Conservation (phyloP, 1,284 basidiomycete genomes). For the Sporisorium sorghi region DNA sequence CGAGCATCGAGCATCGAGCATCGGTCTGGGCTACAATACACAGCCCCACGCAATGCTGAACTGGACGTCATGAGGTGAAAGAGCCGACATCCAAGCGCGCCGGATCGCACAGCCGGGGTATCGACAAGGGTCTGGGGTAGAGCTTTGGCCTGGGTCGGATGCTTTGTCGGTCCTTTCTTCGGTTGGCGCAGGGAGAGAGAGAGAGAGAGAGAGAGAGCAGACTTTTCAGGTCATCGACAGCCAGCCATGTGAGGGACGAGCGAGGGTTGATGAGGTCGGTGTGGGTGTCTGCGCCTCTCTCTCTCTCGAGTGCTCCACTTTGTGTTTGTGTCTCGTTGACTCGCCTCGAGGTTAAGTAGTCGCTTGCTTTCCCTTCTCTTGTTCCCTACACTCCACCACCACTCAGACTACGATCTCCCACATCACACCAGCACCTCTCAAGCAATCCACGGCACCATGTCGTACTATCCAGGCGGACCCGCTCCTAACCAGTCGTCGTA, state of each 20-base stretch:
- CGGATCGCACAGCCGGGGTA: neutral
- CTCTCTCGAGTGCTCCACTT: neutral
- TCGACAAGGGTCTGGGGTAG: neutral
- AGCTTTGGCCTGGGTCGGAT: neutral
- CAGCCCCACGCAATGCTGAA: neutral
- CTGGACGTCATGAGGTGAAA: neutral
- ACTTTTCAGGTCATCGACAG: too few species aligned
- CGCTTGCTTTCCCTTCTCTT: neutral
- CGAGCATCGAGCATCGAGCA: too few species aligned
- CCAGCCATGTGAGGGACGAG: neutral
- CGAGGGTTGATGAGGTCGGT: neutral
- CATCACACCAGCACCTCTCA: constrained; percentile 1
- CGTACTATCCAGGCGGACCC: constrained; percentile 27
- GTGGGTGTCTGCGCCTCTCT: neutral
- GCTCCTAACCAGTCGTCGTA: constrained; percentile 24
- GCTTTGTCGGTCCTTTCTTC: neutral
- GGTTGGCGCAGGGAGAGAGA: too few species aligned
- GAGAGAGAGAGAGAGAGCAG: too few species aligned
- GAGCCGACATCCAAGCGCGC: neutral
- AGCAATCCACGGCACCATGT: constrained; percentile 15
- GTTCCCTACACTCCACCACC: neutral
- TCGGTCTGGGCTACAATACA: neutral
- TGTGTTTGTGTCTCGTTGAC: neutral
- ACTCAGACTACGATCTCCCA: neutral
- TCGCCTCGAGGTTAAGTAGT: constrained; percentile 12